These are phyloP conservation scores for Citrus glauca DNA, from an alignment of 345 rosid species.

Conservation along the genomic window DNA sequence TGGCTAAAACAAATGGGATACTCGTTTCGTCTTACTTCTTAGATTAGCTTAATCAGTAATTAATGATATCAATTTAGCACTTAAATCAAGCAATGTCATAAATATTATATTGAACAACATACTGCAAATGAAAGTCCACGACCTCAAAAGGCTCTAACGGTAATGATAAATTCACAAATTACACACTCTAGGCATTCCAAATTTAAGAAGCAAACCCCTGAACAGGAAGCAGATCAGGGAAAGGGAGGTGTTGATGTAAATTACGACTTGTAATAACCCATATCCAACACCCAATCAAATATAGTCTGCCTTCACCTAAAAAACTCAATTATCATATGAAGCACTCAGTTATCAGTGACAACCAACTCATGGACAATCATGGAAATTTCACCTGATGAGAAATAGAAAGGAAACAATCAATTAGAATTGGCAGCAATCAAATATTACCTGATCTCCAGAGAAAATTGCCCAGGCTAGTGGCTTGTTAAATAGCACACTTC, in stretches of 20 bases:
- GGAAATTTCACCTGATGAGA: not conserved
- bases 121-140: not conserved
- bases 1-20: not conserved
- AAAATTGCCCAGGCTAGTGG: slow-evolving; percentile 85
- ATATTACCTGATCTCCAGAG: slow-evolving; percentile 78
- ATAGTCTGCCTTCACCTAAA: not conserved
- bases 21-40: not conserved
- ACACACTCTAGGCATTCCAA: not conserved
- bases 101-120: not conserved
- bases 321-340: not conserved
- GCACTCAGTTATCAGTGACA: no score
- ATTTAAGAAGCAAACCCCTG: not conserved
- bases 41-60: not conserved
- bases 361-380: not conserved
- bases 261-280: not conserved
- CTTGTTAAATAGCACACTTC: slow-evolving; percentile 62
- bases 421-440: not conserved
- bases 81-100: not conserved
- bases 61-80: not conserved
- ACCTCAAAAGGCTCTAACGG: not conserved
- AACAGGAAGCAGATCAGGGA: not conserved
- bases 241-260: not conserved
- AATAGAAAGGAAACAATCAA: not conserved
- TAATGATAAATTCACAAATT: not conserved
- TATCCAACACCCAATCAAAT: not conserved